Base-by-base conservation (phyloP, 352 stramenopile species). In the Aphanomyces astaci region DNA sequence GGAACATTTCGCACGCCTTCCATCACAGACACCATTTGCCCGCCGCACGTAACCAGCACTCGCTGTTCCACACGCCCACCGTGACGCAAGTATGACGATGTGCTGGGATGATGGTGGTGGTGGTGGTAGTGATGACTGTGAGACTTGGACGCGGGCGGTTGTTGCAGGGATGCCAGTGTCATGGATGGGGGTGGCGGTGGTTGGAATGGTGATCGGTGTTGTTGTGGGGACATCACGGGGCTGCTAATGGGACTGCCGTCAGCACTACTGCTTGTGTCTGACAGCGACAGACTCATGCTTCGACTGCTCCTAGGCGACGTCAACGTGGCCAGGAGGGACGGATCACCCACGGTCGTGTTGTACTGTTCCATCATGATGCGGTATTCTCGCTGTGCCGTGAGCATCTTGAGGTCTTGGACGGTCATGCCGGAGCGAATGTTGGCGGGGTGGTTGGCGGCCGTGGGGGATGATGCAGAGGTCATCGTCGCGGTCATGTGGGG, bases 11-110 rank as follows among this genome's bases (percentile, higher is more conserved):
- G 79, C 43, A 93, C 84, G 51, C 84, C 84, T 22, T 90, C 84
- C 81, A 93, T 88, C 63, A 93, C 88, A 49, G 78, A 89, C 59
- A 93, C 81, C 33, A 91, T 76, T 57, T 93, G 84, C 0, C 84
- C 84, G 24, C 84, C 81, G 39, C 74, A 90, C 27, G 84, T 93
- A n/a, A 93, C 76, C 56, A 90, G 89, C 77, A 91, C 43, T n/a
- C 64, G 49, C n/a, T 52, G 27, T 51, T 56, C 45, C 24, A 30
- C 25, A 45, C 9, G 40, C 22, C 7, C 17, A 10, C 28, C 17
- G 30, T 59, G 51, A 32, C 51, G 51, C 22, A 25, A 40, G 24
- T 52, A 65, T 24, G 57, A 24, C 9, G 57, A 28, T 4, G 55
- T n/a, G n/a, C n/a, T n/a, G n/a, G n/a, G n/a, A n/a, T n/a, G n/a